Evolutionary conservation across 371 early-diverging fungal species (phyloP), one percentile per base, ranked within the genome.

Genomic region (Rhizomucor miehei): DNA sequence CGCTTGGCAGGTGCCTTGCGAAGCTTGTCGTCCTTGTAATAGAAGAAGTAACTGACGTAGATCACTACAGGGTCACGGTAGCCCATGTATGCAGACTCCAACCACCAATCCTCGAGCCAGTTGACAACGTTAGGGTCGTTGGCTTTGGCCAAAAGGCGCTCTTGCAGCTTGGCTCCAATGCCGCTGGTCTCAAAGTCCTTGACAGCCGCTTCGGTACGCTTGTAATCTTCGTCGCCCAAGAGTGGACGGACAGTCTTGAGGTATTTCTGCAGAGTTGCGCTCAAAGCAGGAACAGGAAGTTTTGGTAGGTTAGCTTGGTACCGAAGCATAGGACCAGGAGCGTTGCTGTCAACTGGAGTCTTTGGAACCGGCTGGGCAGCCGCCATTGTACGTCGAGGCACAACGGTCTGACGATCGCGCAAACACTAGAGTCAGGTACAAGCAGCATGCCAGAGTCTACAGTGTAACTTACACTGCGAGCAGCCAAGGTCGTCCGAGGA

Each of bases 51-150:
- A 61, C 82, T 85, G 43, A 92, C 93, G 65, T 90, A 85, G 56
- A 93, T 78, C 21, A 94, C 93, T n/a, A 95, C 89, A 10, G 98
- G 93, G 56, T 97, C 99, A 56, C 99, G 88, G 79, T 95, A 98
- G 16, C 87, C 90, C 80, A 94, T 85, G 70, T 97, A 97, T 49
- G 92, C 91, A 52, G 85, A 77, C 49, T 94, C 92, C 68, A 89
- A 87, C 98, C 98, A 82, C 97, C 96, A 96, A 58, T 94, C 93
- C 66, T 91, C 91, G 59, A 98, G 81, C 98, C 95, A 93, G 80
- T 91, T 91, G 49, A 79, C 78, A 40, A 81, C 69, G 40, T 69
- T 77, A 51, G 85, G 85, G 55, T 84, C 74, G 50, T 75, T 72
- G 38, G 85, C 85, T 60, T 77, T 80, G 56, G 87, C 88, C 40